Conservation (phyloP, 495 filamentous ascomycete genomes). For the Lasiosphaeria ovina region DNA sequence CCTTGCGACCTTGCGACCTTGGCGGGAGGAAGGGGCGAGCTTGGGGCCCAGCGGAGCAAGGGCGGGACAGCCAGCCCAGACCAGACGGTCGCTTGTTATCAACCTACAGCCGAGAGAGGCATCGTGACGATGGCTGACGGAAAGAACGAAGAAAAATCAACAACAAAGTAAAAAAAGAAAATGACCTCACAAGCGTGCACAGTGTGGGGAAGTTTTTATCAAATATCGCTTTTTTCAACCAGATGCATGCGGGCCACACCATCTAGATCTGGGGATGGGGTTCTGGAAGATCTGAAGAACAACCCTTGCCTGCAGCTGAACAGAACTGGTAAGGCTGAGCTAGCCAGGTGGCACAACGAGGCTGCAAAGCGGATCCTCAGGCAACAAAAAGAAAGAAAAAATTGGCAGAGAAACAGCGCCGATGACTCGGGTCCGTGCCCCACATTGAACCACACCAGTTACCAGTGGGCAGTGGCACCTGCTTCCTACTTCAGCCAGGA, state of each 20-base stretch:
- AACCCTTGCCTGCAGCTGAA: constrained; percentile 24
- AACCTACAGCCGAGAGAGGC: too few species aligned
- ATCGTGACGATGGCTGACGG: background rate
- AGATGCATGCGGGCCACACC: background rate
- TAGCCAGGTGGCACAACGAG: constrained; percentile 20
- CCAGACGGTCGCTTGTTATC: too few species aligned
- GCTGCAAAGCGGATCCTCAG: constrained; percentile 9
- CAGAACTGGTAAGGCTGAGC: constrained; percentile 31
- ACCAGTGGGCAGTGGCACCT: background rate
- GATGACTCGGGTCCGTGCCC: background rate
- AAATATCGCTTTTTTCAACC: background rate
- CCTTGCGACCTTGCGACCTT: too few species aligned
- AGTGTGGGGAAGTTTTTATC: background rate
- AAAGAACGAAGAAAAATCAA: background rate
- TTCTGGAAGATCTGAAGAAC: constrained; percentile 24
- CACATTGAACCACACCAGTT: background rate
- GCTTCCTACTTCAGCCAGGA: too few species aligned
- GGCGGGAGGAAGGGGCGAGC: too few species aligned
- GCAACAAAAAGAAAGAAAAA: constrained; percentile 7
- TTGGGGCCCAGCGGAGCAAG: too few species aligned
- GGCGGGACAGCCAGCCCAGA: too few species aligned
- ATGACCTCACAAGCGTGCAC: background rate
- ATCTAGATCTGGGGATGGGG: constrained; percentile 6
- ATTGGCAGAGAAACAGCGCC: constrained; percentile 2
- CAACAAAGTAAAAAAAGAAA: background rate